Evolutionary conservation across 805 yeast genomes (phyloP).

Genomic region (Torulaspora microellipsoides): DNA sequence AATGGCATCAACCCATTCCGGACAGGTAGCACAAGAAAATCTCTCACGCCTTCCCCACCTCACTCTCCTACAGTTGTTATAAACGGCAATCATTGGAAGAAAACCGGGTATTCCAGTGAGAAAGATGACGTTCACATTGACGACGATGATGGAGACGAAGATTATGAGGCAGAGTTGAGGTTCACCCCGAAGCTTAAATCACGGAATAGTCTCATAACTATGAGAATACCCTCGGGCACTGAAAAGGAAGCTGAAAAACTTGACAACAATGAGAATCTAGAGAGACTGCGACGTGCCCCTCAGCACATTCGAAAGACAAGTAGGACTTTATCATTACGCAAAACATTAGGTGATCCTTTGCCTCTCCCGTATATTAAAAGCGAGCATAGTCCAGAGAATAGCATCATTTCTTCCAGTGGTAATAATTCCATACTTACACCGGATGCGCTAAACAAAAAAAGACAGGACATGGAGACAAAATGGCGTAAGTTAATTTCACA

Average conservation of each 20-base stretch:
- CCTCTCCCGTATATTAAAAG: conserved; percentile 36
- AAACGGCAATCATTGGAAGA: background rate
- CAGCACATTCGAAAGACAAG: background rate
- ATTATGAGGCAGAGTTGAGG: conserved; percentile 33
- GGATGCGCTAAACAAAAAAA: conserved; percentile 8
- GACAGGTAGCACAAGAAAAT: background rate
- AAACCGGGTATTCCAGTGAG: background rate
- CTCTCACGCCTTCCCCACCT: background rate
- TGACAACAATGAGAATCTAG: background rate
- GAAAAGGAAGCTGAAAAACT: background rate
- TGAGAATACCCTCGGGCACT: conserved; percentile 4
- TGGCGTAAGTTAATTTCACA: conserved; percentile 16
- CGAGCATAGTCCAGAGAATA: background rate
- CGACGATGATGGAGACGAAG: conserved; percentile 13
- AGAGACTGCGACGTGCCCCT: background rate
- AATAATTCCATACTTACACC: background rate
- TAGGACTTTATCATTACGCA: conserved; percentile 9
- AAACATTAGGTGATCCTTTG: conserved; percentile 36
- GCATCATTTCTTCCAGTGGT: background rate
- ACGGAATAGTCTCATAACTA: conserved; percentile 17
- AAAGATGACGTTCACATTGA: conserved; percentile 2
- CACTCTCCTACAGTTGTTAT: background rate
- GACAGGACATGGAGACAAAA: conserved; percentile 14
- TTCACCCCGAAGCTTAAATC: conserved; percentile 26
- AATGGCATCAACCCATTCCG: conserved; percentile 9